Base-by-base conservation (phyloP, 2,329 filamentous ascomycete genomes). In the Scedosporium apiospermum region DNA sequence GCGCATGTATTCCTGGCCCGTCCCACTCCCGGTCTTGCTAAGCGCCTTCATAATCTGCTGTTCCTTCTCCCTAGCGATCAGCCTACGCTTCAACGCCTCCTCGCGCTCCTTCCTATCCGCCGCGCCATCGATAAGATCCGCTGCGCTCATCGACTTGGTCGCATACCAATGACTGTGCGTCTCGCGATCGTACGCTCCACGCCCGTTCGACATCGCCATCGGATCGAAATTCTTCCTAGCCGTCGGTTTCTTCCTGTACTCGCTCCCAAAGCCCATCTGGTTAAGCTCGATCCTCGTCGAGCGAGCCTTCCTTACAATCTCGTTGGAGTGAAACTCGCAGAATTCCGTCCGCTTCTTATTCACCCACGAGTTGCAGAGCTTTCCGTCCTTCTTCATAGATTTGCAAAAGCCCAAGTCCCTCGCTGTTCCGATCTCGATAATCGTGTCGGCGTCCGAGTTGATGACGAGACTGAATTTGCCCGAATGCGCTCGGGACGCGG, bases 291-390 rank as follows among this genome's bases (percentile, higher is more conserved):
- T 87, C 42, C 93, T 82, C 1, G 81, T 79, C 10, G 84, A 79
- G 34, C 80, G 78, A 62, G 70, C 85, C 71, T 90, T 93, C 62
- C 87, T 83, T 3, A 98, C 77, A 27, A 91, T 88, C 27, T 91
- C 79, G 68, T 96, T 92, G 67, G 96, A 86, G 74, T 99, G 95
- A 68, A 89, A 99, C 66, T 96, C 92, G 76, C 95, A 99, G 71
- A 89, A 91, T 68, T 96, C 88, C 0, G 93, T 96, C 69, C 92
- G 90, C 61, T 91, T 86, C 66, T 84, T 86, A 73, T 99, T 93
- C 64, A 99, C 82, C 95, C 95, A 99, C 30, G 84, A 78, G 41
- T 83, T 86, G 73, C 95, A 99, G 57, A 82, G 77, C 63, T 89
- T 83, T 46, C 95, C 93, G 71, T 97, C 91, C 70, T 90, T 93